Evolutionary conservation across 1,284 basidiomycete species (phyloP), one percentile per base, ranked within the genome.

Genomic region (Cryptococcus neoformans): DNA sequence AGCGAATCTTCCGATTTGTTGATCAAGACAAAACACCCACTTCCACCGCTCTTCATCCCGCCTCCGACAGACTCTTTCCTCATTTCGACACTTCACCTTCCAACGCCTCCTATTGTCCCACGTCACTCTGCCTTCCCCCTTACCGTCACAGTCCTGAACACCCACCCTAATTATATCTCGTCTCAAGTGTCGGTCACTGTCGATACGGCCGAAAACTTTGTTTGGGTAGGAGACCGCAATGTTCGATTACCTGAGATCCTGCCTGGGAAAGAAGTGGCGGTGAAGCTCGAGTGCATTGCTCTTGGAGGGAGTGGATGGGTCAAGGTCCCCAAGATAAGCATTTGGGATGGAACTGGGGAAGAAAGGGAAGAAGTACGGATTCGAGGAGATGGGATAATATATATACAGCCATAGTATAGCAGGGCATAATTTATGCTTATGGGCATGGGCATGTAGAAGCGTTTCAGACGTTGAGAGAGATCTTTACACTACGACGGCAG

Each of bases 131-230:
- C 65, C 75, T 6, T 73, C 76, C 59, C 14, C 53, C 4, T 75
- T n/a, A 38, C 44, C 8, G 59, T 78, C 11, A 50, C 58, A 4
- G 54, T 78, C 41, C 46, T 59, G 35, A 78, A 78, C 55, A 59
- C 68, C 10, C 74, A 78, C 53, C 69, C 72, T 2, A 62, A 67
- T 7, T 52, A 62, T 5, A 37, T 62, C 0, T 64, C 67, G 2
- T 39, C 66, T 5, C 56, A 60, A 17, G n/a, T 47, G 3, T 47
- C 61, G 6, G 53, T 77, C 3, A 58, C 66, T 8, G 62, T 67
- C 12, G 69, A 75, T 28, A 70, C 72, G n/a, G 62, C 69, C 11
- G 72, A 76, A 6, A 60, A 60, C 0, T 77, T 76, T 52, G 73
- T 74, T 1, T 78, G 73, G 73, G 51, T 58, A 8, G 76, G 75